Base-by-base conservation (phyloP, 202 grass and related monocot genomes). In the Panicum hallii region DNA sequence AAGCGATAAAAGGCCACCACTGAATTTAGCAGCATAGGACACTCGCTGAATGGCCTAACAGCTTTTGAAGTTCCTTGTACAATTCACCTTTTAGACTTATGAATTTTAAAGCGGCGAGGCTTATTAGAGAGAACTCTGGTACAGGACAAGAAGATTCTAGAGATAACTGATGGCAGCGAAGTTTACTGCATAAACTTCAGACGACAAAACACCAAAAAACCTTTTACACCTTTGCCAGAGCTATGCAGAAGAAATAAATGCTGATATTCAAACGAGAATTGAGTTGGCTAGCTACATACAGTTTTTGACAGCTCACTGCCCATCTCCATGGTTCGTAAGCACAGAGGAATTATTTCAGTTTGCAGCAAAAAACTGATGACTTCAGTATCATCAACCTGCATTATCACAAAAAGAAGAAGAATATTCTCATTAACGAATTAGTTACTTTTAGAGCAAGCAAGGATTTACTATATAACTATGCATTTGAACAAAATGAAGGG, bases 261-360 rank as follows among this genome's bases (percentile, higher is more conserved):
- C 2, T 46, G 22, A n/a, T 50, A 50, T 32, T 86, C 74, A 6
- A 82, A 81, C n/a, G 40, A 79, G 30, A 38, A 53, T 80, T 48
- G 63, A 77, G 36, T 77, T 86, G 65, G 58, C n/a, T 23, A 28
- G 80, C 49, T 49, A 90, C 88, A 77, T 89, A 96, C 93, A 8
- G 97, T 99, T 90, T 99, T 99, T 19, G 97, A 99, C 2, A 99
- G 90, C 83, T 99, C 93, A 83, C 97, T 96, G 38, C 97, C 97
- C 97, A 99, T 99, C 86, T 99, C 97, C 97, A 99, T 99, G 46
- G 97, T 99, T 47, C 93, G 90, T 53, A 99, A 70, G 30, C 97
- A 99, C 71, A 99, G 71, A 76, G 97, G 97, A 89, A 99, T 99
- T 88, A 99, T 99, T 96, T 99, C 97, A 82, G 97, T 99, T 82